phyloP scores from a whole-genome alignment of 495 filamentous ascomycete genomes.

The Amphirosellinia nigrospora region DNA sequence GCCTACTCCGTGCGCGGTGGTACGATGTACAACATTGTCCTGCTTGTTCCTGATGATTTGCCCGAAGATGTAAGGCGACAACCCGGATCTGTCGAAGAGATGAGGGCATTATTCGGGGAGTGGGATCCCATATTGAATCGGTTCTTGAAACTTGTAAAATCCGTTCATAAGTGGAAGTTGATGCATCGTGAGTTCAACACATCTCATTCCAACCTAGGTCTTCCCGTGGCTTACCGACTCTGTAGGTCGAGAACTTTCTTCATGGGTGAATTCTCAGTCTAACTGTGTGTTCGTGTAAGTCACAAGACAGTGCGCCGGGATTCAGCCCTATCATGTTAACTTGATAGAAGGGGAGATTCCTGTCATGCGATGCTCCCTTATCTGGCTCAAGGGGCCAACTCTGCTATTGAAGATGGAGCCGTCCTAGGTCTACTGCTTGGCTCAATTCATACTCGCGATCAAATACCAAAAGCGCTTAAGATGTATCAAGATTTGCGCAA shows the following conservation, averaged over 20 bases:
- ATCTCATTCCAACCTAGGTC: background rate
- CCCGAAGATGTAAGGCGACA: slow-evolving; percentile 45
- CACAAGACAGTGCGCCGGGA: background rate
- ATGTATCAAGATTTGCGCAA: slow-evolving; percentile 64
- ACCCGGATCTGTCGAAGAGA: slow-evolving; percentile 49
- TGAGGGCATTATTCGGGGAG: slow-evolving; percentile 49
- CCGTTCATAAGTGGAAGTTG: slow-evolving; percentile 45
- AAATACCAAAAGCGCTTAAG: slow-evolving; percentile 52
- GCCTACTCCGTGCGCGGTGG: slow-evolving; percentile 59
- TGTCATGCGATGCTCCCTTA: slow-evolving; percentile 66
- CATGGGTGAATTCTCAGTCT: slow-evolving; percentile 33
- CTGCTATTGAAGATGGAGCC: slow-evolving; percentile 49
- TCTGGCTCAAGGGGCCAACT: slow-evolving; percentile 56
- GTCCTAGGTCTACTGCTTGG: slow-evolving; percentile 30
- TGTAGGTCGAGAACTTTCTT: slow-evolving; percentile 38
- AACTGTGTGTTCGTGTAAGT: slow-evolving; percentile 40
- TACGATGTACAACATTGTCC: slow-evolving; percentile 60
- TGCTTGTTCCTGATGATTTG: slow-evolving; percentile 54
- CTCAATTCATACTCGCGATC: slow-evolving; percentile 33
- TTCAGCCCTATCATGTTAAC: slow-evolving; percentile 1
- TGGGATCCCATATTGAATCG: slow-evolving; percentile 54
- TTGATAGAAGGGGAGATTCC: slow-evolving; percentile 50
- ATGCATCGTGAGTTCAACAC: slow-evolving; percentile 39
- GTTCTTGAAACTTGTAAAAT: slow-evolving; percentile 32
- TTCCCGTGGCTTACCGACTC: background rate